Evolutionary conservation across 2,329 filamentous ascomycete genomes (phyloP).

Genomic region (Didymella lethalis): DNA sequence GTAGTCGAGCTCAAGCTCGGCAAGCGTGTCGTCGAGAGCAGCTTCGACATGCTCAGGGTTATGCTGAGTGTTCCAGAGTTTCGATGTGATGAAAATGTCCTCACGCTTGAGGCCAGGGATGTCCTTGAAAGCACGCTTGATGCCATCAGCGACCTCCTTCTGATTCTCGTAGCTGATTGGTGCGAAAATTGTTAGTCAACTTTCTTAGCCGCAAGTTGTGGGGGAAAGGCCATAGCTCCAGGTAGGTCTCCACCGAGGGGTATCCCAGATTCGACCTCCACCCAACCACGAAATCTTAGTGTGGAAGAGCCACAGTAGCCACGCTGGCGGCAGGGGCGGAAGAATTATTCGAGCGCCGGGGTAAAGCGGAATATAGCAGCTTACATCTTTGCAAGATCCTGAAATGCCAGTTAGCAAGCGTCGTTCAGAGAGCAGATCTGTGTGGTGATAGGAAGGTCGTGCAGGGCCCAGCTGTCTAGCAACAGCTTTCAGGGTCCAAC

Average conservation of each 20-base stretch:
- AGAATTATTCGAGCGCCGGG: not conserved
- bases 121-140: conserved; percentile 42
- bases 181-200: conserved; percentile 35
- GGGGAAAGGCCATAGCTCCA: conserved; percentile 30
- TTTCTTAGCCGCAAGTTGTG: conserved; percentile 8
- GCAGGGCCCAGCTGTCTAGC: conserved; percentile 8
- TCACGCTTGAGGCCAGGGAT: conserved; percentile 40
- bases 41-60: conserved; percentile 71
- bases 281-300: not conserved
- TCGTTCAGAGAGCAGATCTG: not conserved
- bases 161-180: conserved; percentile 46
- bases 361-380: conserved; percentile 19
- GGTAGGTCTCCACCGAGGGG: conserved; percentile 27
- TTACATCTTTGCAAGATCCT: conserved; percentile 46
- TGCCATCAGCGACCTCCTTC: conserved; percentile 41
- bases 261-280: conserved; percentile 24
- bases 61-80: conserved; percentile 92
- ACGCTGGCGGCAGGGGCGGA: conserved; percentile 1
- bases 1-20: conserved; percentile 84
- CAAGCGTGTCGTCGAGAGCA: conserved; percentile 75
- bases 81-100: conserved; percentile 67
- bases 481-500: conserved; percentile 9
- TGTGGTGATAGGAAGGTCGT: not conserved
- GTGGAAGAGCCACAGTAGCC: conserved; percentile 1
- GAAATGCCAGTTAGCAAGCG: conserved; percentile 36